A percentile compares a stretch with the other conserved stretches of the same genome.
Conservation (phyloP, 768 basidiomycete species). For the Mycena latifolia region DNA sequence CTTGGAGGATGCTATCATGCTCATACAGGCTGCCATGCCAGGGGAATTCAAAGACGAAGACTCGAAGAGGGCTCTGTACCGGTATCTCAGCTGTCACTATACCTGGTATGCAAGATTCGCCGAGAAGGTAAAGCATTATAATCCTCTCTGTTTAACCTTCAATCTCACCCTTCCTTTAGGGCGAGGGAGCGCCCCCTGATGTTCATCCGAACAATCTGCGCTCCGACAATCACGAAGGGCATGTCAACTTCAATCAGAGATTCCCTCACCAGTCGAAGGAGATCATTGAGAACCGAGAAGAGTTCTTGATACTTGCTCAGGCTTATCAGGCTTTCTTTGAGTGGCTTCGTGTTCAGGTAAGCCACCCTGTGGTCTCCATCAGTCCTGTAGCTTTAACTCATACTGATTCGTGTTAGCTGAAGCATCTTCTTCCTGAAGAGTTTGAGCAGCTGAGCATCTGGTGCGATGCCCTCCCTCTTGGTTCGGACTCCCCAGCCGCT, state of each 20-base stretch:
- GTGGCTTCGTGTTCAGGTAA: too few relatives aligned
- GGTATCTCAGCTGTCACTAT: constrained; percentile 7
- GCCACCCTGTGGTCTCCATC: too few relatives aligned
- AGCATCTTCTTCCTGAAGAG: too few relatives aligned
- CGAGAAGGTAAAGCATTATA: neutral
- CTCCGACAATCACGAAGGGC: neutral
- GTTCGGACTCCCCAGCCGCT: constrained; percentile 30
- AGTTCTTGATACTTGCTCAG: too few relatives aligned
- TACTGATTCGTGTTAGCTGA: too few relatives aligned
- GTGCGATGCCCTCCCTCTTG: constrained; percentile 35
- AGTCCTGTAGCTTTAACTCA: too few relatives aligned
- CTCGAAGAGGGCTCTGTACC: neutral
- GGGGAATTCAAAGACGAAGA: constrained; percentile 14
- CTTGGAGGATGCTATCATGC: neutral
- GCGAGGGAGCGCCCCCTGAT: too few relatives aligned
- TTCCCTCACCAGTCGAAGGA: constrained; percentile 1
- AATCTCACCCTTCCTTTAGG: too few relatives aligned
- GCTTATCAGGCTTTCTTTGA: too few relatives aligned
- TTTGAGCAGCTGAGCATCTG: neutral
- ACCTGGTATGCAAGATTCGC: constrained; percentile 1
- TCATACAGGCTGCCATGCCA: constrained; percentile 1
- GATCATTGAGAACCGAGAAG: neutral
- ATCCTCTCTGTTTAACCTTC: too few relatives aligned
- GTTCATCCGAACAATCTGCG: too few relatives aligned
- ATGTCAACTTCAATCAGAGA: neutral